Evolutionary conservation across 2,329 filamentous ascomycete genomes (phyloP).

Genomic region (Xylariomycetidae sp.): DNA sequence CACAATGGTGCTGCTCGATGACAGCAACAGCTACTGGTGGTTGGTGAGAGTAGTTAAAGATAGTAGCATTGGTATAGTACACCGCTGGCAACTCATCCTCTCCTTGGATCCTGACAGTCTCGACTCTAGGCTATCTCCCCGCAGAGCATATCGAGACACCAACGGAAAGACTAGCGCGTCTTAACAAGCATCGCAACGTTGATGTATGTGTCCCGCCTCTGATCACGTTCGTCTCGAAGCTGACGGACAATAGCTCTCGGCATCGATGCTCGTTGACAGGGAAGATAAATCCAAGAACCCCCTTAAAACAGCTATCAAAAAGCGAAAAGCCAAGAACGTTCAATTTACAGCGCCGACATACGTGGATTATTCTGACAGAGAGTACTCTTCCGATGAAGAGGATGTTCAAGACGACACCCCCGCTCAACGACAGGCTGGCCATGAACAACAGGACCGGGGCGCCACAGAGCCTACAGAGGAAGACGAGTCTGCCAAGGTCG

Average conservation of each 20-base stretch:
- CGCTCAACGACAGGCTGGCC: conserved; percentile 27
- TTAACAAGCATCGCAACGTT: conserved; percentile 98
- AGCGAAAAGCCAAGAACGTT: conserved; percentile 79
- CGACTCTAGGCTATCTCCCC: conserved; percentile 74
- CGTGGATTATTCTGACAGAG: conserved; percentile 79
- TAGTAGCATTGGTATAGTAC: conserved; percentile 70
- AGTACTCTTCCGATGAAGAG: conserved; percentile 79
- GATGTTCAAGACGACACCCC: conserved; percentile 43
- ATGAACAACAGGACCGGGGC: conserved; percentile 23
- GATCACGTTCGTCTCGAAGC: not conserved
- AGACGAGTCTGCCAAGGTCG: conserved; percentile 50
- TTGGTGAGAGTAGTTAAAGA: conserved; percentile 95
- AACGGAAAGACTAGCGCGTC: conserved; percentile 82
- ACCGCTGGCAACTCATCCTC: conserved; percentile 4
- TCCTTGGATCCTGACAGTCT: not conserved
- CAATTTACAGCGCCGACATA: conserved; percentile 81
- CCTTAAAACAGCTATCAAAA: conserved; percentile 75
- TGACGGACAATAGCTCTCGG: conserved; percentile 46
- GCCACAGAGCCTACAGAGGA: conserved; percentile 28
- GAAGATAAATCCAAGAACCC: conserved; percentile 76
- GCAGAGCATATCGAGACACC: conserved; percentile 98
- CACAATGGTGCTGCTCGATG: conserved; percentile 95
- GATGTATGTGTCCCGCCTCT: conserved; percentile 73
- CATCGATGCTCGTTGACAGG: conserved; percentile 57
- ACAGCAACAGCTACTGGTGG: conserved; percentile 99